Evolutionary conservation across 140 eudicot species (phyloP).

Genomic region (Erigeron philadelphicus): DNA sequence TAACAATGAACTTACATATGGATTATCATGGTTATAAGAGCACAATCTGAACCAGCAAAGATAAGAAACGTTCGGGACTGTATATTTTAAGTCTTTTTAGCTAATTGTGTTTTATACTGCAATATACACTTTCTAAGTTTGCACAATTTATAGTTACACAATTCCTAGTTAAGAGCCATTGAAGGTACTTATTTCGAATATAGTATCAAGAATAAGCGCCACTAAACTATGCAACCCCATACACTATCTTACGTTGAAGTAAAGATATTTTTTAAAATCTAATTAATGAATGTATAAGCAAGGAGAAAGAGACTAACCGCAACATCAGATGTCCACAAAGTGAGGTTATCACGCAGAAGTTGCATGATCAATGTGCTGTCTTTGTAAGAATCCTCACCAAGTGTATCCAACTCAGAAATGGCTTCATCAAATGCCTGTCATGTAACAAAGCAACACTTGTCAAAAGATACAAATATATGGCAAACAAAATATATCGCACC

Average conservation of each 20-base stretch:
- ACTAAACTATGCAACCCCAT: background rate
- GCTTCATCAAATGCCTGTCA: constrained; percentile 75
- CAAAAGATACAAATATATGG: background rate
- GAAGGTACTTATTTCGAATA: no score
- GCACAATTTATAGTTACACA: no score
- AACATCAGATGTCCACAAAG: constrained; percentile 70
- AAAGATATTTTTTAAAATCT: no score
- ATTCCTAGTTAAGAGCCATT: no score
- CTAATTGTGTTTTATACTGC: no score
- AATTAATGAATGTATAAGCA: background rate
- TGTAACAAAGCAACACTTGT: background rate
- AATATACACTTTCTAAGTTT: no score
- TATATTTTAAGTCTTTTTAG: no score
- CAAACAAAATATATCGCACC: background rate
- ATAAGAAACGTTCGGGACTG: no score
- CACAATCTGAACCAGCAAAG: no score
- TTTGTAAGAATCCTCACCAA: constrained; percentile 82
- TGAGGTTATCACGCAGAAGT: constrained; percentile 68
- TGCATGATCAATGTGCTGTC: constrained; percentile 85
- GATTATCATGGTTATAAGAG: background rate
- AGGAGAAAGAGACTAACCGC: constrained; percentile 39
- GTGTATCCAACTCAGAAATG: constrained; percentile 64
- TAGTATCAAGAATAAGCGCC: no score
- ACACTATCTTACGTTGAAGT: background rate
- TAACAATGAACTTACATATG: background rate